Base-by-base conservation (phyloP, 1,284 basidiomycete genomes). In the Trametes versicolor region DNA sequence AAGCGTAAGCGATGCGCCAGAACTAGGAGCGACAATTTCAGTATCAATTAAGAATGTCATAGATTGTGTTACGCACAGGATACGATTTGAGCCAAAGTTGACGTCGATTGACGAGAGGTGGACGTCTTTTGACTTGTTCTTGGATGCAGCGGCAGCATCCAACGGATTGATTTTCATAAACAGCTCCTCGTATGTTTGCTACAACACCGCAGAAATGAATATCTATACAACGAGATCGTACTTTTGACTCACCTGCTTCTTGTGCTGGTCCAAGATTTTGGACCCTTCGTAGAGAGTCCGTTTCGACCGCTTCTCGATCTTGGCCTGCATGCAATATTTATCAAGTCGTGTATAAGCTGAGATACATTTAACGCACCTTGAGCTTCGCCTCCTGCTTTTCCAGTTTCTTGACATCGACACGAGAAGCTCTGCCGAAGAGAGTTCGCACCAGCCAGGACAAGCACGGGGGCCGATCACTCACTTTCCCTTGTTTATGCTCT, bases 131-230 rank as follows among this genome's bases (percentile, higher is more conserved):
- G 91, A 95, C 84, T 98, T 98, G 77, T 95, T 96, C 80, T 97
- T 98, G 45, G 92, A 83, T 8, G 89, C 82, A 1, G 86, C 83
- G 36, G 88, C 87, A 2, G 94, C 88, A 78, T 98, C 95, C 66
- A 99, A 80, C 54, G 98, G 96, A 80, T 99, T 99, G 82, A 99
- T 96, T 89, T 97, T 95, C 92, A 99, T 94, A 82, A 97, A 99
- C 90, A 99, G 92, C 77, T 99, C 97, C 77, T 99, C 97, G 82
- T 99, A 99, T 29, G 91, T 90, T 90, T 97, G 94, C 89, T 97
- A 73, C 15, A n/a, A 9, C 4, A 27, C 2, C 12, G n/a, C 41
- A 21, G 25, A 55, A 53, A 12, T 49, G 23, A 0, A 43, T 43
- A 29, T 17, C 19, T 37, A 6, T 54, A 27, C 25, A 37, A 12